phyloP scores from a whole-genome alignment of 495 filamentous ascomycete genomes.

The Clohesyomyces aquaticus region DNA sequence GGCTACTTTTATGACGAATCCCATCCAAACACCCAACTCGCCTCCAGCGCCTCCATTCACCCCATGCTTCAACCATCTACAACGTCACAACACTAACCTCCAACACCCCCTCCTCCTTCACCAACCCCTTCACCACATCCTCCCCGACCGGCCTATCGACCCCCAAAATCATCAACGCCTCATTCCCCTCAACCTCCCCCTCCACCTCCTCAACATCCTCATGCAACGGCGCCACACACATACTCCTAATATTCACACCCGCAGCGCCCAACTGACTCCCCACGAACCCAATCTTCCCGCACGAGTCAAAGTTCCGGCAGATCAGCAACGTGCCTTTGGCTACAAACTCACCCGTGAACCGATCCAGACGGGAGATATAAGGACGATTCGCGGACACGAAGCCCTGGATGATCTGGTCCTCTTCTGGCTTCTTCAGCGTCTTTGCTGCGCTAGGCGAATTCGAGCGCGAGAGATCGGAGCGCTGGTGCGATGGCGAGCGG shows the following conservation, averaged over 20 bases:
- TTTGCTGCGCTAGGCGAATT: constrained; percentile 35
- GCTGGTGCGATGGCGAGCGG: constrained; percentile 44
- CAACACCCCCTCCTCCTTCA: constrained; percentile 61
- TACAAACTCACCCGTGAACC: constrained; percentile 65
- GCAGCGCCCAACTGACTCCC: constrained; percentile 64
- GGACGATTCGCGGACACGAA: constrained; percentile 62
- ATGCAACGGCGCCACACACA: constrained; percentile 64
- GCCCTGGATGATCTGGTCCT: constrained; percentile 64
- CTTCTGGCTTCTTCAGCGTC: constrained; percentile 32
- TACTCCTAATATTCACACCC: constrained; percentile 71
- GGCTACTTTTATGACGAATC: not conserved
- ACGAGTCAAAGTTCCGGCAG: constrained; percentile 71
- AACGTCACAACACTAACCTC: constrained; percentile 61
- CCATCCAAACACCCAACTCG: not conserved
- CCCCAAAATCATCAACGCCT: constrained; percentile 75
- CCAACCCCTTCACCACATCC: constrained; percentile 59
- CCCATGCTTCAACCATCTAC: constrained; percentile 11
- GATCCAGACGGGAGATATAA: constrained; percentile 66
- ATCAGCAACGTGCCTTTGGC: constrained; percentile 68
- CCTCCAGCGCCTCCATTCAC: not conserved
- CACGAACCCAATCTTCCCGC: constrained; percentile 74
- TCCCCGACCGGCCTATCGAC: constrained; percentile 61
- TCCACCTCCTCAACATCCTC: constrained; percentile 33
- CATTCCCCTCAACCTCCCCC: constrained; percentile 45
- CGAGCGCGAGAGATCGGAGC: constrained; percentile 43